Conservation (phyloP, 345 rosid species). For the Adansonia digitata region DNA sequence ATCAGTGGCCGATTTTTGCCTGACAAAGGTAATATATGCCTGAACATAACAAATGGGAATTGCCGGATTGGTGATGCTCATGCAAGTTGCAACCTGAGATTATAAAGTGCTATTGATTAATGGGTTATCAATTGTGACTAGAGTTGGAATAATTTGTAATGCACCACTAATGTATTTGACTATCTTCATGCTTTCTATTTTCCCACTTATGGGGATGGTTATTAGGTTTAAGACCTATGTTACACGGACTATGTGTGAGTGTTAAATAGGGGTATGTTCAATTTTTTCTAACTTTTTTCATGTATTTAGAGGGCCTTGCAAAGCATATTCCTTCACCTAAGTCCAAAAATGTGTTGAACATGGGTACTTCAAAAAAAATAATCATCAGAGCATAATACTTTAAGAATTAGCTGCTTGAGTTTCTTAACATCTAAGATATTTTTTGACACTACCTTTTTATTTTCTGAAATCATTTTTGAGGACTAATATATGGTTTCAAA, state of each 20-base stretch:
- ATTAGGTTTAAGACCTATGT: not conserved
- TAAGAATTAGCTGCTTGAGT: not conserved
- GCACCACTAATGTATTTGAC: not conserved
- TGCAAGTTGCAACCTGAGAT: not conserved
- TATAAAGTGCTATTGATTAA: not conserved
- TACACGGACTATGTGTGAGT: too few species aligned
- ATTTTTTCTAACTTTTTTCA: too few species aligned
- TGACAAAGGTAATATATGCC: slow-evolving; percentile 67
- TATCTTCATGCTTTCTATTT: not conserved
- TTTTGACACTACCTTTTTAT: not conserved
- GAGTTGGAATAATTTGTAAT: not conserved
- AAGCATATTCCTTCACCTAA: too few species aligned
- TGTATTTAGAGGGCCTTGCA: too few species aligned
- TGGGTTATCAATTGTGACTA: not conserved
- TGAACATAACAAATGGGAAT: not conserved
- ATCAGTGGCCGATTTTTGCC: slow-evolving; percentile 98
- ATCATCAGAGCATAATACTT: too few species aligned
- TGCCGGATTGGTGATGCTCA: not conserved
- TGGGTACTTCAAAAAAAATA: too few species aligned
- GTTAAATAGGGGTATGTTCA: too few species aligned
- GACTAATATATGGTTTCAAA: slow-evolving; percentile 17
- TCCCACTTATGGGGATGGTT: not conserved
- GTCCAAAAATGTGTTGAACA: too few species aligned
- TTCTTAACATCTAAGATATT: not conserved
- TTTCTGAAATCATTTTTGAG: not conserved